phyloP scores from a whole-genome alignment of 2,329 filamentous ascomycete species.

The Pseudogymnoascus sp. region DNA sequence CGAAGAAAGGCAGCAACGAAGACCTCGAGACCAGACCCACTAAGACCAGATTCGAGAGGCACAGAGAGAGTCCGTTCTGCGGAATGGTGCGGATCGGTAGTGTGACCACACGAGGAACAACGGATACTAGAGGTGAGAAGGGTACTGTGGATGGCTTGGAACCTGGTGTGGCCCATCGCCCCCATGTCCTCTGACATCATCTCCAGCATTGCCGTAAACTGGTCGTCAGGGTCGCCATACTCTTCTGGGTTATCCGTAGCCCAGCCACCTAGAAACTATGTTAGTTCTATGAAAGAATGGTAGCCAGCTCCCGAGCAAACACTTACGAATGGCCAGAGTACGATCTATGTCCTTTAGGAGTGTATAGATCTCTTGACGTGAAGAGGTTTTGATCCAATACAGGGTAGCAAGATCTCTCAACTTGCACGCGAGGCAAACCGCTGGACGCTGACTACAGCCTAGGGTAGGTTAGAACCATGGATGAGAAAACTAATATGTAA shows the following conservation, averaged over 20 bases:
- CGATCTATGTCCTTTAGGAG: conserved; percentile 12
- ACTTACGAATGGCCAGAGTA: conserved; percentile 14
- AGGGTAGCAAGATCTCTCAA: conserved; percentile 10
- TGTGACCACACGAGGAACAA: conserved; percentile 21
- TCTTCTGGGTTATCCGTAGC: conserved; percentile 13
- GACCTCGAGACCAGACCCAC: conserved; percentile 14
- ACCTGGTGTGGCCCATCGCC: conserved; percentile 7
- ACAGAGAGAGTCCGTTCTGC: conserved; percentile 22
- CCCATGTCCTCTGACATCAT: conserved; percentile 21
- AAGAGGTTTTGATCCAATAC: conserved; percentile 13
- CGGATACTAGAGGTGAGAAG: conserved; percentile 15
- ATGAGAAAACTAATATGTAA: background rate
- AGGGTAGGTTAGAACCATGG: background rate
- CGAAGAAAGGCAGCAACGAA: conserved; percentile 20
- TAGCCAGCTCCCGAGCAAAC: background rate
- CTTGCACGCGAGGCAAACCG: conserved; percentile 14
- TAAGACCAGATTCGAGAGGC: conserved; percentile 18
- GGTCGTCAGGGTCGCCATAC: conserved; percentile 28
- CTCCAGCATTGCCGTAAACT: conserved; percentile 21
- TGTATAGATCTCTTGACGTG: conserved; percentile 4
- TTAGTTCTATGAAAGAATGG: background rate
- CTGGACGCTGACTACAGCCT: conserved; percentile 10
- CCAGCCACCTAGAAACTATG: conserved; percentile 18
- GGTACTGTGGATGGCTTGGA: conserved; percentile 19
- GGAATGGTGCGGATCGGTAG: conserved; percentile 16